Conservation (phyloP, 148 eudicot species). For the Chenopodium quinoa region DNA sequence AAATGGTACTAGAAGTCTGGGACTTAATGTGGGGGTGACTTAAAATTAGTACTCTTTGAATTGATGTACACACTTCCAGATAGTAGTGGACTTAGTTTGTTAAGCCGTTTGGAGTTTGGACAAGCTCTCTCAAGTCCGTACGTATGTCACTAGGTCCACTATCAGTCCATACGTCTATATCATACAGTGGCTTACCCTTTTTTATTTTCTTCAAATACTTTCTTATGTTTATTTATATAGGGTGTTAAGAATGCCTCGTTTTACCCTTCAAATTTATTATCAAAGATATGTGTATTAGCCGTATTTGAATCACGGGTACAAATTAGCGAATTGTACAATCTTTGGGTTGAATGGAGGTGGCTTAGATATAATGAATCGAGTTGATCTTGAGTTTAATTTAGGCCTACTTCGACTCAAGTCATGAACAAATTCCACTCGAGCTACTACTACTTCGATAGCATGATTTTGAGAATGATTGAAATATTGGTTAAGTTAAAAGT, state of each 20-base stretch:
- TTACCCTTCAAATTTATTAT: background rate
- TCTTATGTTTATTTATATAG: background rate
- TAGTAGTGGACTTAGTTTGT: background rate
- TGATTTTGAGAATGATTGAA: too few species aligned
- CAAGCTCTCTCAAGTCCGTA: background rate
- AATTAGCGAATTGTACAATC: too few species aligned
- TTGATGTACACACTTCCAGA: background rate
- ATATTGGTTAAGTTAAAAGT: too few species aligned
- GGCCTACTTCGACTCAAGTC: background rate
- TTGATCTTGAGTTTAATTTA: background rate
- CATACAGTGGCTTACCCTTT: background rate
- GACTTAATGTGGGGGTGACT: background rate
- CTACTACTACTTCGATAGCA: too few species aligned
- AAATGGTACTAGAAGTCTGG: background rate
- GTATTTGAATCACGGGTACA: too few species aligned
- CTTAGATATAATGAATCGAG: too few species aligned
- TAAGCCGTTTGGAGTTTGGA: background rate
- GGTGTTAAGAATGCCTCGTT: background rate
- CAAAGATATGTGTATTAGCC: too few species aligned
- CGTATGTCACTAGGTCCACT: too few species aligned
- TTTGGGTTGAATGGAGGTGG: too few species aligned
- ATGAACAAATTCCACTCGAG: too few species aligned
- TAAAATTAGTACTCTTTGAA: background rate
- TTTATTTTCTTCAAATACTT: too few species aligned
- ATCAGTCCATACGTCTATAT: too few species aligned